Percentiles rank a stretch among this genome's conserved stretches.
These are phyloP conservation scores for Ophiostoma himal-ulmi DNA, from an alignment of 2,329 filamentous ascomycete species.

Conservation along the genomic window DNA sequence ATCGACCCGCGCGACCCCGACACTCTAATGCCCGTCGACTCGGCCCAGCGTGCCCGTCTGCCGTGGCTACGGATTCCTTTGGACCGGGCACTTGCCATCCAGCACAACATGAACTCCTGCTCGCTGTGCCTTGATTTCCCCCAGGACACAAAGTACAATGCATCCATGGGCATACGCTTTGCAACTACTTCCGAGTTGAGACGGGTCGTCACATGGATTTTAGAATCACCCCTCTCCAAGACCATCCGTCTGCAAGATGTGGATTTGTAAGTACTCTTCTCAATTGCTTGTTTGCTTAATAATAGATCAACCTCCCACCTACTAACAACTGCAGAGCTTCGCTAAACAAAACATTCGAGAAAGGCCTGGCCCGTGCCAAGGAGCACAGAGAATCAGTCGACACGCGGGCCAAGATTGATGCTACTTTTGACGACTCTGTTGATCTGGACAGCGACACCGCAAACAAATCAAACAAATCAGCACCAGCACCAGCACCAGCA, in stretches of 20 bases:
- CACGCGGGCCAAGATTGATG: background rate
- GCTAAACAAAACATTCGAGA: background rate
- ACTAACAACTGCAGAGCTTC: background rate
- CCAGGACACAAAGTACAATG: background rate
- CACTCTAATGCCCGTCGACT: background rate
- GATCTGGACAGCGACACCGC: background rate
- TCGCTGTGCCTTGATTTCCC: background rate
- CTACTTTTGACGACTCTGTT: background rate
- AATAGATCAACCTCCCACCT: too few species aligned
- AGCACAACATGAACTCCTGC: constrained; percentile 25
- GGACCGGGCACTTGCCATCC: constrained; percentile 23
- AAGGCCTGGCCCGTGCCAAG: background rate
- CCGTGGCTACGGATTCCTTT: constrained; percentile 1
- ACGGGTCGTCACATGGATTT: constrained; percentile 1
- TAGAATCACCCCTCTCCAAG: background rate
- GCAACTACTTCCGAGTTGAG: background rate
- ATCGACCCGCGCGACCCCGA: constrained; percentile 5
- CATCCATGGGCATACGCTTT: constrained; percentile 9
- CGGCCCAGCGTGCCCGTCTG: background rate
- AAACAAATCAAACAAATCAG: background rate
- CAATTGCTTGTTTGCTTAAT: too few species aligned
- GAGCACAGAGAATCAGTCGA: background rate
- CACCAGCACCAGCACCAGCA: background rate
- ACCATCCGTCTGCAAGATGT: background rate
- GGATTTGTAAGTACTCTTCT: background rate